Base-by-base conservation (phyloP, 768 basidiomycete species). In the Tylopilus vinaceipallidus region DNA sequence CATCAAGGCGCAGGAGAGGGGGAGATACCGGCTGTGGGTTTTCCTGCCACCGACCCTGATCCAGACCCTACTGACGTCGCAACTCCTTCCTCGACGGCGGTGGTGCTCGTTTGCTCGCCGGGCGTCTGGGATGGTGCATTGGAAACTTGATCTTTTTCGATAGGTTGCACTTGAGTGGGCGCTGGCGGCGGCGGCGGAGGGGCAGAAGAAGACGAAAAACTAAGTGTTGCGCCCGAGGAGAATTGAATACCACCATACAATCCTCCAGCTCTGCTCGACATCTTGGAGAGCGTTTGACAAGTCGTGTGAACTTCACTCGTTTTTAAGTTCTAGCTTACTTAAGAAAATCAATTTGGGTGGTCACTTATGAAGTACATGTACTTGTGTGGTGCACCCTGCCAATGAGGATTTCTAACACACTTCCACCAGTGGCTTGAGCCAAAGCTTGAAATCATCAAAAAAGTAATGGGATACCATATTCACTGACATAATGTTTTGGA, bases 211-310 rank as follows among this genome's bases (percentile, higher is more conserved):
- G 76, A 69, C 13, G 73, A 58, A 14, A 77, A 71, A 49, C 59
- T 59, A 52, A 83, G 79, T 23, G 81, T 75, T 50, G 84, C 77
- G 35, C 78, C 75, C 47, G 84, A 82, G 22, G 88, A 88, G 71
- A 92, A 91, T 48, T 89, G 86, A 57, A 91, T 88, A 62, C 90
- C 90, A 39, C 90, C 89, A 59, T 91, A 92, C 47, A 92, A 78
- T 42, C 90, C 89, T 43, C 90, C 90, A 47, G 87, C 87, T 76
- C 82, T 79, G 72, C 83, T 80, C 42, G 84, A 85, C 82, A 88
- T 87, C 61, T 64, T 76, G 68, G 70, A 54, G 30, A 43, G 50
- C 23, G 57, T 64, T 42, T 36, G 52, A 49, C 47, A 7, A 4
- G 19, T 33, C 54, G 60, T 64, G 61, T 1, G 62, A 64, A 55